A percentile compares a stretch with the other conserved stretches of the same genome.
phyloP scores from a whole-genome alignment of 2,329 filamentous ascomycete species.

The Aulographum hederae region DNA sequence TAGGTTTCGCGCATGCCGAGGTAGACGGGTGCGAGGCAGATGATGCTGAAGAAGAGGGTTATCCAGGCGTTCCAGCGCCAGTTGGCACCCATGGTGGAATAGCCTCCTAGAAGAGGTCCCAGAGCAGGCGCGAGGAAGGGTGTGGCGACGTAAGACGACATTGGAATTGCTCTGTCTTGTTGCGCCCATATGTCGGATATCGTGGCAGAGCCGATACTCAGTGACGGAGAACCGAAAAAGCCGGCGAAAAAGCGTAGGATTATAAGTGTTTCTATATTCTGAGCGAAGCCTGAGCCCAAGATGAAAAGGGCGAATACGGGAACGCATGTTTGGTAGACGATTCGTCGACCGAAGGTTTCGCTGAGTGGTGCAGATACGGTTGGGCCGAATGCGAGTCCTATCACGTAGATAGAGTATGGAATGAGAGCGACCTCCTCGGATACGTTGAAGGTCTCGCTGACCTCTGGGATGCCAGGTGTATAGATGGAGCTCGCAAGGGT shows the following conservation, averaged over 20 bases:
- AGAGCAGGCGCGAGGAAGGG: slow-evolving; percentile 14
- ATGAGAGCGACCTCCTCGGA: slow-evolving; percentile 4
- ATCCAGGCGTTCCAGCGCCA: slow-evolving; percentile 26
- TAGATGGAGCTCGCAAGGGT: not conserved
- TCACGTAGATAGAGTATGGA: slow-evolving; percentile 8
- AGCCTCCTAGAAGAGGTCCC: slow-evolving; percentile 18
- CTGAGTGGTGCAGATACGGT: slow-evolving; percentile 55
- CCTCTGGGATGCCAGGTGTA: not conserved
- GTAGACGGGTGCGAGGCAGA: slow-evolving; percentile 17
- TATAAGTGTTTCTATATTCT: slow-evolving; percentile 51
- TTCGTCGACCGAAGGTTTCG: slow-evolving; percentile 47
- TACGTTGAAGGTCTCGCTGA: not conserved
- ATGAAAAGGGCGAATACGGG: slow-evolving; percentile 39
- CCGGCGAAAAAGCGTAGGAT: slow-evolving; percentile 40
- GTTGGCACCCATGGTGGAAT: slow-evolving; percentile 18
- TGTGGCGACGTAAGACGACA: slow-evolving; percentile 14
- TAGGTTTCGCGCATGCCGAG: slow-evolving; percentile 35
- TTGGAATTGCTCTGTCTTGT: slow-evolving; percentile 14
- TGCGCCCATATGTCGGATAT: slow-evolving; percentile 19
- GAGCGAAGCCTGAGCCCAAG: slow-evolving; percentile 23
- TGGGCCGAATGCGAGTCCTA: slow-evolving; percentile 46
- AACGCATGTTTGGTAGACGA: slow-evolving; percentile 51
- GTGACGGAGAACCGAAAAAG: slow-evolving; percentile 13
- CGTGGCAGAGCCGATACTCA: slow-evolving; percentile 23
- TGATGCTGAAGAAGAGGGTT: slow-evolving; percentile 20